Evolutionary conservation across 257 asterid species (phyloP), one percentile per base, ranked within the genome.

Genomic region (Henckelia pumila): DNA sequence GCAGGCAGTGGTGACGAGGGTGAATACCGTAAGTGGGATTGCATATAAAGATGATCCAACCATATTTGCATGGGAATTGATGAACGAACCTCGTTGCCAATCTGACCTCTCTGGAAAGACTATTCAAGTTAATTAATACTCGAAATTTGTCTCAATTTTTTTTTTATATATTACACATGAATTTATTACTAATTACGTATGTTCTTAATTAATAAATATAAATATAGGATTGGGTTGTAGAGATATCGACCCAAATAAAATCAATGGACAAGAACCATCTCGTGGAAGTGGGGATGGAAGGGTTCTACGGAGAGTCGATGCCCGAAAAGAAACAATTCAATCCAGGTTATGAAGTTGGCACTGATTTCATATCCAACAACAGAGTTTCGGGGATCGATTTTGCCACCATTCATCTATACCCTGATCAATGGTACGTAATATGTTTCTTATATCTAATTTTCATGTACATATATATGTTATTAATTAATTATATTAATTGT

Each of bases 361-460:
- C 91, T 6, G 94, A 86, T 57, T 88, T 86, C 78, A 79, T 86
- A 55, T 63, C 77, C 59, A 86, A 67, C 68, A 76, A 88, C 22
- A 77, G 40, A 1, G 47, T 88, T 60, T 66, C 64, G 1, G 76
- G 75, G 28, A 50, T 88, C 2, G 94, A 88, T 68, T 88, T 84
- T 44, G 66, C 96, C 61, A 84, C 91, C 4, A 86, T 86, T 24
- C 96, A 86, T 70, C 69, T 86, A 7, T 86, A 86, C 63, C 86
- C 94, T 19, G 93, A 86, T 66, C 79, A 75, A 72, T 88, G 93
- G 95, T 59, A 63, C n/a, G n/a, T n/a, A n/a, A n/a, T n/a, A n/a
- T n/a, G n/a, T n/a, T n/a, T n/a, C n/a, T n/a, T n/a, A n/a, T n/a
- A n/a, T n/a, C n/a, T n/a, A n/a, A n/a, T n/a, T n/a, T n/a, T n/a